phyloP scores from a whole-genome alignment of 345 rosid species.

The Streptanthus diversifolius region DNA sequence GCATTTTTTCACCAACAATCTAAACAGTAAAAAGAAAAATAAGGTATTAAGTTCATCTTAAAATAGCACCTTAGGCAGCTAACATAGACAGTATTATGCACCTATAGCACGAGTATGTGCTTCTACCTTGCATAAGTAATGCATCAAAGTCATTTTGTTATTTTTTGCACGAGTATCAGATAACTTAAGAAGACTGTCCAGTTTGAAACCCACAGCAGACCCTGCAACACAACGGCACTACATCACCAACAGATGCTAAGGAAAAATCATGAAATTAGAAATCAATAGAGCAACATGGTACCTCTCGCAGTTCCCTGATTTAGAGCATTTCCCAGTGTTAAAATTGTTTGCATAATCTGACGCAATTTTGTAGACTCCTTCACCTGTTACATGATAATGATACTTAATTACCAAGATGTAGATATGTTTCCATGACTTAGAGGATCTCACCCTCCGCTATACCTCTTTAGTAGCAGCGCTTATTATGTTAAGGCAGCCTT shows the following conservation, averaged over 20 bases:
- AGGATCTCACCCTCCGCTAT: constrained; percentile 16
- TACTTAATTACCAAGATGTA: constrained; percentile 24
- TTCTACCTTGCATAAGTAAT: constrained; percentile 92
- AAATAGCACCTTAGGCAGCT: not conserved
- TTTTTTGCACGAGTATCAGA: constrained; percentile 97
- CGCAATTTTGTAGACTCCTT: constrained; percentile 89
- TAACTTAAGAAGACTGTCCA: constrained; percentile 94
- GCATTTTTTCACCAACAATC: constrained; percentile 94
- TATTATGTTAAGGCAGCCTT: constrained; percentile 58
- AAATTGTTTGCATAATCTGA: constrained; percentile 96
- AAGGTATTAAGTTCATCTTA: constrained; percentile 1
- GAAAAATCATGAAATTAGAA: not conserved
- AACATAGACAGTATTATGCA: not conserved
- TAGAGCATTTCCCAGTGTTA: constrained; percentile 94
- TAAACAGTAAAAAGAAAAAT: constrained; percentile 28
- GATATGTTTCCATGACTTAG: not conserved
- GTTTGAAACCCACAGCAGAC: constrained; percentile 94
- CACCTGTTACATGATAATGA: constrained; percentile 48
- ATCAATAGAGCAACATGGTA: constrained; percentile 24
- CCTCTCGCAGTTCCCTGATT: constrained; percentile 99
- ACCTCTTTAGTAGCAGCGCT: constrained; percentile 82
- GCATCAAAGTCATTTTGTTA: constrained; percentile 95
- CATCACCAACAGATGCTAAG: constrained; percentile 7
- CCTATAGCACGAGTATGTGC: not conserved
- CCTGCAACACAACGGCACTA: constrained; percentile 46